A percentile compares a stretch with the other conserved stretches of the same genome.
Conservation (phyloP, 2,329 filamentous ascomycete species). For the Colletotrichum sublineola region DNA sequence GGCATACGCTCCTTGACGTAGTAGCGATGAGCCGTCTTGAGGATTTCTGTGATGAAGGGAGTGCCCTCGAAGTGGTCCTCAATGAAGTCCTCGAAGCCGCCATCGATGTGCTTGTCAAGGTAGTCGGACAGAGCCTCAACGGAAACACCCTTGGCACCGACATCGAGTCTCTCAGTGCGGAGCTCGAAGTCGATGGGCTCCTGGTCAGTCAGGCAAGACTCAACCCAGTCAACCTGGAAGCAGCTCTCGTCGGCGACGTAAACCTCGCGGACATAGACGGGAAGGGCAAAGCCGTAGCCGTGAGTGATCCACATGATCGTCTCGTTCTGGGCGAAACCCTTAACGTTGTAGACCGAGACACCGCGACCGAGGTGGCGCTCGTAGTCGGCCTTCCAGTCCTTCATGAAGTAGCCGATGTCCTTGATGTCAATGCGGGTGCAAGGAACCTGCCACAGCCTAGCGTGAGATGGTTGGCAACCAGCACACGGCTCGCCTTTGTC, state of each 20-base stretch:
- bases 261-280: constrained; percentile 93
- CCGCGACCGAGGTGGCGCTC: constrained; percentile 89
- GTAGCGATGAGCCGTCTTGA: constrained; percentile 95
- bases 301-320: constrained; percentile 91
- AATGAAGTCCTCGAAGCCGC: constrained; percentile 91
- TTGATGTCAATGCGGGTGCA: constrained; percentile 99
- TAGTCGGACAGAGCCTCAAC: constrained; percentile 87
- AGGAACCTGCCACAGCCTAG: constrained; percentile 95
- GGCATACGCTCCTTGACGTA: constrained; percentile 89
- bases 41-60: constrained; percentile 92
- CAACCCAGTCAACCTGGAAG: constrained; percentile 94
- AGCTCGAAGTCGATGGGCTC: constrained; percentile 86
- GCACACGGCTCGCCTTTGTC: constrained; percentile 97
- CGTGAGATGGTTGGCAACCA: constrained; percentile 95
- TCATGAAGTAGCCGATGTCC: constrained; percentile 98
- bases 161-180: constrained; percentile 88
- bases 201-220: constrained; percentile 76
- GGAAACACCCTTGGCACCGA: constrained; percentile 89
- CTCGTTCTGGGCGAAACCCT: constrained; percentile 79
- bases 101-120: constrained; percentile 93
- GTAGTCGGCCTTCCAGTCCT: constrained; percentile 98
- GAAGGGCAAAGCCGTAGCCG: constrained; percentile 92
- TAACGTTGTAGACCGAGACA: constrained; percentile 95
- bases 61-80: constrained; percentile 97
- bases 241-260: constrained; percentile 92